These are phyloP conservation scores for Pseudogymnoascus sp. DNA, from an alignment of 2,329 filamentous ascomycete genomes.

Conservation along the genomic window DNA sequence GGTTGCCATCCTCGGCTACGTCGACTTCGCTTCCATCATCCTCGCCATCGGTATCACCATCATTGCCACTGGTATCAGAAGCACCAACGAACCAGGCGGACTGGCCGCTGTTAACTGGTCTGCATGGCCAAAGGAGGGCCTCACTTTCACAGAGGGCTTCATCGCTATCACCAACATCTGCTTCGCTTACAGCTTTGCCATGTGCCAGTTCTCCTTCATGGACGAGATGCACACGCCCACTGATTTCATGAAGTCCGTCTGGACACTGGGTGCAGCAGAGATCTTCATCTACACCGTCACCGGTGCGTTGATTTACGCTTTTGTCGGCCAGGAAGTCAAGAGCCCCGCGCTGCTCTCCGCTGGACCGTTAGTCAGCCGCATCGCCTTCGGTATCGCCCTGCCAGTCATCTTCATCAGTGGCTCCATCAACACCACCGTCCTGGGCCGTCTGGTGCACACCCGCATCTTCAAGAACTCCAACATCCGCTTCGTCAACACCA, in stretches of 20 bases:
- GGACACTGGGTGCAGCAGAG: slow-evolving; percentile 42
- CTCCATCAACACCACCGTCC: slow-evolving; percentile 50
- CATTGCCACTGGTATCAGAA: slow-evolving; percentile 40
- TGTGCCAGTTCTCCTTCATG: slow-evolving; percentile 25
- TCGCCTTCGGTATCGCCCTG: slow-evolving; percentile 51
- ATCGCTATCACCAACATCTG: slow-evolving; percentile 48
- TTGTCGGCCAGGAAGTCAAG: slow-evolving; percentile 43
- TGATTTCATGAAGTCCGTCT: slow-evolving; percentile 30
- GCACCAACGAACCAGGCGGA: slow-evolving; percentile 8
- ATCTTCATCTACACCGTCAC: slow-evolving; percentile 48
- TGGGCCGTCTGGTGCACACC: slow-evolving; percentile 25
- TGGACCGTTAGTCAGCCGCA: slow-evolving; percentile 40
- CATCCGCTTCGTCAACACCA: slow-evolving; percentile 19
- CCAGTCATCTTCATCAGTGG: slow-evolving; percentile 56
- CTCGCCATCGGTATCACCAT: slow-evolving; percentile 48
- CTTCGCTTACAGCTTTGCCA: slow-evolving; percentile 42
- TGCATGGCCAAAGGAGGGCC: slow-evolving; percentile 23
- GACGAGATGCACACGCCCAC: slow-evolving; percentile 29
- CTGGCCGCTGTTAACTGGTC: slow-evolving; percentile 16
- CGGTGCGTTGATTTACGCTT: slow-evolving; percentile 52
- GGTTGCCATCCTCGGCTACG: slow-evolving; percentile 45
- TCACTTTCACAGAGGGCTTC: slow-evolving; percentile 38
- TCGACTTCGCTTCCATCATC: slow-evolving; percentile 47
- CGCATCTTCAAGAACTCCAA: slow-evolving; percentile 21
- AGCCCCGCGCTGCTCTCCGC: slow-evolving; percentile 52